Conservation (phyloP, 345 rosid species). For the Salix koriyanagi region DNA sequence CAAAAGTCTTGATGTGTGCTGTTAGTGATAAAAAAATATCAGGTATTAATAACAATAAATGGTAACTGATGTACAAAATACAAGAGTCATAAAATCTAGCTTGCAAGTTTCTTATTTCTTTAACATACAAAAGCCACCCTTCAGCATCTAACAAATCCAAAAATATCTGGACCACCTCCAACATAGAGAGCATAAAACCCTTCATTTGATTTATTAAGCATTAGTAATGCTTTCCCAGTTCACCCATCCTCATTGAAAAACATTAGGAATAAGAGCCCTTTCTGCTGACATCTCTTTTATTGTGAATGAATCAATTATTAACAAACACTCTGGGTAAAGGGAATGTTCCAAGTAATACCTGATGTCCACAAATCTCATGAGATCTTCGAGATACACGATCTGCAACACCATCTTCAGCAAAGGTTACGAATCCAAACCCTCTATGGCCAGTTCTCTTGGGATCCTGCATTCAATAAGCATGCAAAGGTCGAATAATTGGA, state of each 20-base stretch:
- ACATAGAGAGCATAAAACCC: background rate
- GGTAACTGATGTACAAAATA: background rate
- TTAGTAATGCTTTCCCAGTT: background rate
- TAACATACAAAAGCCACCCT: background rate
- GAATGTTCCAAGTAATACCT: constrained; percentile 41
- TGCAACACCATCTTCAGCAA: constrained; percentile 92
- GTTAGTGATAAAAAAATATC: background rate
- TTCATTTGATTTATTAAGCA: background rate
- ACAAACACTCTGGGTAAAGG: background rate
- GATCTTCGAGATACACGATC: constrained; percentile 86
- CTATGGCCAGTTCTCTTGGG: constrained; percentile 95
- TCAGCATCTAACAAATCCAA: background rate
- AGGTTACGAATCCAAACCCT: constrained; percentile 95
- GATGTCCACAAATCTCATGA: constrained; percentile 96
- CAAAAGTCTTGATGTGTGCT: background rate
- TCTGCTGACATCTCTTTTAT: background rate
- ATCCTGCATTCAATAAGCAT: constrained; percentile 43
- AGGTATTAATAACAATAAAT: background rate
- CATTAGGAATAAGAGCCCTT: background rate
- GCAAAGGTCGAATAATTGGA: background rate
- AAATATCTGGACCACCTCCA: background rate
- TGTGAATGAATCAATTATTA: background rate
- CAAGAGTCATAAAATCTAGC: background rate
- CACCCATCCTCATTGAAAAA: background rate
- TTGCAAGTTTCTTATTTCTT: background rate